These are phyloP conservation scores for cucumber (Cucumis sativus) DNA, from an alignment of 306 rosid species.

Conservation along the genomic window Cucumber_9930_V3 NC_026658.2:8127001-8127500, in stretches of 20 bases:
- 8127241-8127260: constrained; percentile 21
- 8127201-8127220: not conserved
- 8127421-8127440: not conserved
- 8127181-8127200: not conserved
- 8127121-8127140: too few relatives aligned
- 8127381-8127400: not conserved
- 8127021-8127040: too few relatives aligned
- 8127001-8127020: too few relatives aligned
- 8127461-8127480: too few relatives aligned
- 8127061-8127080: too few relatives aligned
- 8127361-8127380: constrained; percentile 27
- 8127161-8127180: too few relatives aligned
- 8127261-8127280: constrained; percentile 36
- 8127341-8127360: constrained; percentile 40
- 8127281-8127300: constrained; percentile 37
- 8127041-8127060: too few relatives aligned
- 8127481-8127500: too few relatives aligned
- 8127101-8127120: too few relatives aligned
- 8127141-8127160: too few relatives aligned
- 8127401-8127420: not conserved
- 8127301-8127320: constrained; percentile 48
- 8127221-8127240: constrained; percentile 5
- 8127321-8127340: constrained; percentile 68
- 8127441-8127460: too few relatives aligned
- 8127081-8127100: too few relatives aligned